Base-by-base conservation (phyloP, 2,329 filamentous ascomycete species). In the Hypomyces rosellus region DNA sequence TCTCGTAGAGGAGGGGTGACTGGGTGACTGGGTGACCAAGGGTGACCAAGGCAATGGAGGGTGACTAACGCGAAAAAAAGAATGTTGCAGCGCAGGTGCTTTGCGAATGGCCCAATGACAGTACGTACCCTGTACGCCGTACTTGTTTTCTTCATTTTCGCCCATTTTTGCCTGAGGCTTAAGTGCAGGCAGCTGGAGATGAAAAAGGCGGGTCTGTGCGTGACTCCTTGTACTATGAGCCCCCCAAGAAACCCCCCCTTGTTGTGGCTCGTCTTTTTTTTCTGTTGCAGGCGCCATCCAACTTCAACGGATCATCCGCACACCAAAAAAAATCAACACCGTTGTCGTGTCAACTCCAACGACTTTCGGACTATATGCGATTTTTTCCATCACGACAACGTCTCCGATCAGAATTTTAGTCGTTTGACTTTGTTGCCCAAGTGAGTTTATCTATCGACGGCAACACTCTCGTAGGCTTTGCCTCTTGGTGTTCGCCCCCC, bases 331-430 rank as follows among this genome's bases (percentile, higher is more conserved):
- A 38, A 41, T 45, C 49, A 49, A 38, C 46, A 48, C 30, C 45
- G 42, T 50, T 50, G 48, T 50, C 48, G 51, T 47, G 47, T 53
- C 51, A 46, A 46, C 18, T 40, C 18, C 48, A 47, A 39, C 47
- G 44, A 30, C 40, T 25, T 22, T 30, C n/a, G 22, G 16, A 5
- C 38, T 20, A 41, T 46, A 49, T 49, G 50, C 44, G 34, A 45
- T 30, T 34, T 40, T 15, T 15, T 50, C 34, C 45, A 50, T 47
- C 51, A 22, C 25, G 34, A 30, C 39, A 25, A 25, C 51, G 50
- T 53, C 51, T 33, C 39, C 38, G 37, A 38, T 22, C 48, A 25
- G 13, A 45, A 20, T 25, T n/a, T 38, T 38, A 39, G 45, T 39
- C 45, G 9, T 43, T 25, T 41, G 33, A 18, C 20, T 11, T 12